Evolutionary conservation across 805 yeast species (phyloP), one percentile per base, ranked within the genome.

Genomic region (Candida caryicola): DNA sequence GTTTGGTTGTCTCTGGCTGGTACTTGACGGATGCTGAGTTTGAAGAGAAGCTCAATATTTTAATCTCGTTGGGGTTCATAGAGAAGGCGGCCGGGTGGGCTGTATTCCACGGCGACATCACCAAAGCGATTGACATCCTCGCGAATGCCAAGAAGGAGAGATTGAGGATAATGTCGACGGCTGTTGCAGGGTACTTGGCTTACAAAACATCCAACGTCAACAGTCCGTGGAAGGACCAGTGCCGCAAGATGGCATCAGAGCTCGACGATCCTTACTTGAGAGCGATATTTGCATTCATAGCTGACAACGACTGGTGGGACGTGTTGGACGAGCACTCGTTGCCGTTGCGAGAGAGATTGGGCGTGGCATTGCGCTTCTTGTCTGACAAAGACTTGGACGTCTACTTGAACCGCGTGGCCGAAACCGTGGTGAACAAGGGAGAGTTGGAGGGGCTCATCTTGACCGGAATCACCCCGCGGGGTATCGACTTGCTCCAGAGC

Each of bases 81-180:
- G 95, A 89, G 44, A 82, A 91, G 55, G 98, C 99, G 1, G 99
- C 97, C 1, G 98, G 95, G 0, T 87, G 96, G 95, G 97, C 97
- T 0, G 90, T 89, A 0, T 91, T 91, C 59, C 91, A 87, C 55
- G 96, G 95, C 5, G 86, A 89, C 57, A 85, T 91, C 2, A 73
- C 77, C 2, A 73, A 80, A 34, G 95, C 97, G 0, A 85, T 90
- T 3, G 79, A 78, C 30, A 82, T 88, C n/a, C 65, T 91, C 37
- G 79, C 85, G 0, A 69, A 76, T n/a, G 78, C 95, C 2, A 80
- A 80, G 34, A 81, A 77, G 41, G 89, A 84, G 55, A 66, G 81
- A 37, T 69, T 86, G 32, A 64, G 84, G 34, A 71, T 91, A 32
- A 89, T 91, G 74, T 88, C 96, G 0, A 84, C 98, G 0, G 97